Percentiles rank a stretch among this genome's conserved stretches.
phyloP scores from a whole-genome alignment of 495 filamentous ascomycete species.

The Penicillium goetzii region DNA sequence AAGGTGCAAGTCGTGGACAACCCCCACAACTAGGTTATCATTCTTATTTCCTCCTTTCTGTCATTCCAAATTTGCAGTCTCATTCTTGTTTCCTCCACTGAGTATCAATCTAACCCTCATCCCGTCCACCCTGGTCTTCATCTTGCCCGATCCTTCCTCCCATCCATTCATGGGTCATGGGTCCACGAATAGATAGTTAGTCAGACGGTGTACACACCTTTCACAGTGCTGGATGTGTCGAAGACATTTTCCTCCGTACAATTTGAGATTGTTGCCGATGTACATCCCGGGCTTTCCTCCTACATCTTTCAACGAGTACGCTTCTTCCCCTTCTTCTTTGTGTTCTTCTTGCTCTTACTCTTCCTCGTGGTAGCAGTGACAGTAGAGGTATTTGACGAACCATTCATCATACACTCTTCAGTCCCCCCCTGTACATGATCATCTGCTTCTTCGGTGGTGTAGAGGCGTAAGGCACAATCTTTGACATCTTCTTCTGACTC shows the following conservation, averaged over 20 bases:
- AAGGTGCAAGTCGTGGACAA: slow-evolving; percentile 12
- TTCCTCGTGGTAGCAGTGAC: background rate
- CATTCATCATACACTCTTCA: background rate
- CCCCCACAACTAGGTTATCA: slow-evolving; percentile 2
- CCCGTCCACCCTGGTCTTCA: background rate
- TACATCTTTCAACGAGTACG: background rate
- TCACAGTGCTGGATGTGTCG: too few species aligned
- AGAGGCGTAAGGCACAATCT: background rate
- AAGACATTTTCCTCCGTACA: too few species aligned
- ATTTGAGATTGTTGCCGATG: too few species aligned
- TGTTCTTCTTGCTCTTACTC: background rate
- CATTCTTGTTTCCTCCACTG: background rate
- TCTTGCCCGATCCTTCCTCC: background rate
- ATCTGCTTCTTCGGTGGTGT: background rate
- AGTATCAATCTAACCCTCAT: background rate
- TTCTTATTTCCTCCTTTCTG: background rate
- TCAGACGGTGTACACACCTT: background rate
- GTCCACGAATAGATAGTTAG: background rate
- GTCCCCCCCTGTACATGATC: background rate
- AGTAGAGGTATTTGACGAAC: background rate
- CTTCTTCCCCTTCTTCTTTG: background rate
- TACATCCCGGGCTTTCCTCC: too few species aligned
- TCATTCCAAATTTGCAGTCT: background rate
- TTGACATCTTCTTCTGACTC: background rate
- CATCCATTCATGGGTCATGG: background rate